Base-by-base conservation (phyloP, 164 flowering plant genomes). In the Echeveria elegans region DNA sequence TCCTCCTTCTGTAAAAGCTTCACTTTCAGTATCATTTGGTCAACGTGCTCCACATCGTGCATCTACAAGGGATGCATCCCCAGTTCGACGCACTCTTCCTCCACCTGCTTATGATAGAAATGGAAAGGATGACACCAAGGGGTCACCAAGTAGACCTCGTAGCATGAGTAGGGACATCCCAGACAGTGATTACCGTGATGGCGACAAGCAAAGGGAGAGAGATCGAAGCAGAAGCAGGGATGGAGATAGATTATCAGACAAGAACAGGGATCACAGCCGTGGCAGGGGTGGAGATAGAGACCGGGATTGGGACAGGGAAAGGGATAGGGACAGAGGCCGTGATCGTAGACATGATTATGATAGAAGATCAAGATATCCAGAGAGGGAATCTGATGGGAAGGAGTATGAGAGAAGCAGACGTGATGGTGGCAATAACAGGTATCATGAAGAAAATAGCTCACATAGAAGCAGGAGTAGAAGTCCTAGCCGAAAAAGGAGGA, bases 21-120 rank as follows among this genome's bases (percentile, higher is more conserved):
- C 99, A 18, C 94, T 95, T 63, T 95, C 99, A 12, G 99, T 95
- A 64, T 95, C 99, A n/a, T 95, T 95, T 78, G 99, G 99, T 64
- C 99, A 94, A 78, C 93, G 97, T 28, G 99, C 99, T 66, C 99
- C 99, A 8, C 99, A 95, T 72, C 96, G 99, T 75, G 94, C 97
- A 56, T 92, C 97, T 19, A 95, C 99, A 12, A 78, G 99, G 70
- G 99, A 85, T 68, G 92, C 99, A 9, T 95, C 97, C 21, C 99
- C 99, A 48, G 96, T 95, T 63, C 90, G 97, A n/a, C 94, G 99
- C 12, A 84, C 88, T 1, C 14, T 80, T 5, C 41, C 41, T 38
- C 41, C 41, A 38, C 41, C 41, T 38, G 41, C 12, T 10, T 38
- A 38, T 38, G 41, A 38, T 38, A 38, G 41, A 38, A 38, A 38